Evolutionary conservation across 1,139 yeast genomes (phyloP).

Genomic region (Saccharomyces hybrid): DNA sequence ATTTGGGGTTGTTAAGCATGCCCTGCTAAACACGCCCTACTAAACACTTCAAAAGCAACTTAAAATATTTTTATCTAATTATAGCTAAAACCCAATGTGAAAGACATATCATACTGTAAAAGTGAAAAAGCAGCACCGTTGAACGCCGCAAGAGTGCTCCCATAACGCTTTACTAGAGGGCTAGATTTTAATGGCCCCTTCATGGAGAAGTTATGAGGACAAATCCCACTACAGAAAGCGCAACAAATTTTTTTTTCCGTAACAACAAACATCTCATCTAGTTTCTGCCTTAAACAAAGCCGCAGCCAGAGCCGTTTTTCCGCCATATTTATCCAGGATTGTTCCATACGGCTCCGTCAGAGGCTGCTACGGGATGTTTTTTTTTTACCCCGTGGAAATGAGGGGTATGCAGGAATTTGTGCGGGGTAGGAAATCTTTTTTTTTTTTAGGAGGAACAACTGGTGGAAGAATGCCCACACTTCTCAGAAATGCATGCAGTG

Average conservation of each 20-base stretch:
- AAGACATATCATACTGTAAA: not conserved
- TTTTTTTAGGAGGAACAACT: not conserved
- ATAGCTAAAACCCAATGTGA: not conserved
- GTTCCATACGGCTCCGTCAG: conserved; percentile 1
- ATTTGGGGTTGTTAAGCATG: not conserved
- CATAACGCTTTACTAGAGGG: not conserved
- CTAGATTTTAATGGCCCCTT: not conserved
- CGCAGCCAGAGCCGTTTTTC: not conserved
- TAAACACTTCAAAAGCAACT: too few relatives aligned
- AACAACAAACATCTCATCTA: not conserved
- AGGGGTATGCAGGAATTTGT: not conserved
- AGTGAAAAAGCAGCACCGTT: not conserved
- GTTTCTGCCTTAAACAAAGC: not conserved
- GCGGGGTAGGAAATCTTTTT: not conserved
- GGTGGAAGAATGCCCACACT: not conserved
- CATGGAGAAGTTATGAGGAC: not conserved
- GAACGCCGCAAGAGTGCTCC: not conserved
- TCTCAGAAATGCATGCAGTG: not conserved
- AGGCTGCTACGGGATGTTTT: not conserved
- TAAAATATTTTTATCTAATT: not conserved
- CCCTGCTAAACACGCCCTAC: not conserved
- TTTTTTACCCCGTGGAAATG: not conserved
- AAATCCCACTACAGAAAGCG: not conserved
- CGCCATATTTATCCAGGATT: not conserved
- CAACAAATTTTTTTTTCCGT: not conserved